Base-by-base conservation (phyloP, 805 yeast genomes). In the Priceomyces medius region DNA sequence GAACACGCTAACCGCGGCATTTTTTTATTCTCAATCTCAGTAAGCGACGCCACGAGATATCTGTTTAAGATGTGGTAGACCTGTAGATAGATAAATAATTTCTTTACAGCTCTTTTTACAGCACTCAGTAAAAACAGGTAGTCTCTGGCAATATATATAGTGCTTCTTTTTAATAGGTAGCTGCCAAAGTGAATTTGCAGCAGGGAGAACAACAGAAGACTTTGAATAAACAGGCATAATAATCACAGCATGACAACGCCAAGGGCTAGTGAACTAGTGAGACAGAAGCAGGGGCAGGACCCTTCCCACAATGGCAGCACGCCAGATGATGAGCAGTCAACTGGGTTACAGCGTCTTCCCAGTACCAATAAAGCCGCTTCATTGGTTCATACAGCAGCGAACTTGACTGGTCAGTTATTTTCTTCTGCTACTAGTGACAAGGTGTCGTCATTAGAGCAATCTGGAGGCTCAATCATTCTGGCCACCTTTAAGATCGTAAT, bases 331-430 rank as follows among this genome's bases (percentile, higher is more conserved):
- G 33, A 36, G 14, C 10, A n/a, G 12, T 10, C 16, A 36, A n/a
- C 39, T 8, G 24, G 17, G 24, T 36, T 36, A 19, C 39, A 36
- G 19, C 32, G 26, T 14, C 39, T 32, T 6, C 39, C 39, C 17
- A 18, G 10, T 7, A 17, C 33, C 7, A 21, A 17, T 9, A 24
- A 27, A 3, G 7, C 39, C 12, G 31, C 13, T 7, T 17, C 16
- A 13, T 24, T 36, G 24, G 17, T 18, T 16, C 31, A 36, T 9
- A 36, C 20, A 16, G 24, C 20, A 9, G 12, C n/a, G 10, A n/a
- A 16, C 10, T 36, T 36, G 17, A n/a, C 13, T 13, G 20, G 23
- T 17, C 38, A 21, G 14, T 20, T 35, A 13, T 4, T 35, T 4
- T 24, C 19, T 7, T 27, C 29, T n/a, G 7, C 17, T 7, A 21